Conservation (phyloP, 805 yeast genomes). For the Metschnikowia gelsemii region DNA sequence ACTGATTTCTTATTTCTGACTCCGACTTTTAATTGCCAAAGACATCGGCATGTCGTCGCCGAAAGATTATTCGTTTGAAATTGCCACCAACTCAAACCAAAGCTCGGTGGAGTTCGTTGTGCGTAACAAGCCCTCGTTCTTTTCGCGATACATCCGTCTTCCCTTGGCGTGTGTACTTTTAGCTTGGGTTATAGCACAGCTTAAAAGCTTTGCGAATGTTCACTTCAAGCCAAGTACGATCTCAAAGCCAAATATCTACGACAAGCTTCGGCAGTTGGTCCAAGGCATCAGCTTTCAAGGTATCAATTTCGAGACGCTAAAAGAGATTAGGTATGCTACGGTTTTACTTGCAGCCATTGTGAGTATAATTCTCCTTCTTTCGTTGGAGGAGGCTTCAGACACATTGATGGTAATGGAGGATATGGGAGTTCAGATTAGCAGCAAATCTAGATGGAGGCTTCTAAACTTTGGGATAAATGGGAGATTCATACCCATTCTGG, state of each 20-base stretch:
- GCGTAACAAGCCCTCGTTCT: constrained; percentile 15
- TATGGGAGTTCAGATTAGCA: constrained; percentile 48
- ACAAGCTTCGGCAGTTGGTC: not conserved
- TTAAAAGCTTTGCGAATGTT: not conserved
- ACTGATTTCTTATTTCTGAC: constrained; percentile 1
- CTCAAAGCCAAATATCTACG: not conserved
- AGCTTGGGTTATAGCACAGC: constrained; percentile 4
- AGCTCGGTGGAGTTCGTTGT: constrained; percentile 22
- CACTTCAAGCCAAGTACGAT: not conserved
- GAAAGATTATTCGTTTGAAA: constrained; percentile 31
- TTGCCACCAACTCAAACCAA: constrained; percentile 19
- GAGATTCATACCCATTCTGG: constrained; percentile 55
- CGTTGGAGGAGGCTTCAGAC: constrained; percentile 42
- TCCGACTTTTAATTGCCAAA: not conserved
- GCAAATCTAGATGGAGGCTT: constrained; percentile 20
- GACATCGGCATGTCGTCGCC: constrained; percentile 27
- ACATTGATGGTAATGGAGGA: constrained; percentile 42
- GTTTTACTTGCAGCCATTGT: constrained; percentile 1
- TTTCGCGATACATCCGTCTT: constrained; percentile 16
- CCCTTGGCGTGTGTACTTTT: constrained; percentile 18
- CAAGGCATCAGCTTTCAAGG: not conserved
- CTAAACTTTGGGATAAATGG: constrained; percentile 20
- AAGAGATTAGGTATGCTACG: not conserved
- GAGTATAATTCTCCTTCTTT: constrained; percentile 18
- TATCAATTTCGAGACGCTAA: not conserved